Conservation (phyloP, 148 eudicot species). For the Persicaria maculosa region DNA sequence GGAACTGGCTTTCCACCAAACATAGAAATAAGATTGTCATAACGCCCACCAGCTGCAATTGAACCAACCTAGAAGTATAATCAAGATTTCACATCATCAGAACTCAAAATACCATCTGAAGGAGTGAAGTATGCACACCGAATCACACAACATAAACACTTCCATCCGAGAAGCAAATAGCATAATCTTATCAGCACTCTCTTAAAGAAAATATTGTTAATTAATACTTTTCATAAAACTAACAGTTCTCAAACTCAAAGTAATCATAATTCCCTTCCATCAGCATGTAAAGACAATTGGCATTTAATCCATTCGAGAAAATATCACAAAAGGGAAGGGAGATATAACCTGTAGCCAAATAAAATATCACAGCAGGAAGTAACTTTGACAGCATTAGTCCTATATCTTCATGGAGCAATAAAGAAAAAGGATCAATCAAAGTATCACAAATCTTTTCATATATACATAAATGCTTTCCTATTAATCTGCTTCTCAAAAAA, state of each 20-base stretch:
- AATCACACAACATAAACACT: neutral
- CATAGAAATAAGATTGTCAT: slow-evolving; percentile 90
- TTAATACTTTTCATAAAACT: neutral
- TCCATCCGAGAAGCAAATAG: neutral
- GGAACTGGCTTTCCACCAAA: slow-evolving; percentile 92
- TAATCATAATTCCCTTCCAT: neutral
- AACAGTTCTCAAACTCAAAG: neutral
- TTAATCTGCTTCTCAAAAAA: too few relatives aligned
- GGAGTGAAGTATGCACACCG: neutral
- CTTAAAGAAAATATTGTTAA: neutral
- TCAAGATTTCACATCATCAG: neutral
- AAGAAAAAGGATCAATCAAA: neutral
- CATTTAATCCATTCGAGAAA: neutral
- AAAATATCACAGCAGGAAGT: neutral
- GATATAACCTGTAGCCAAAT: neutral
- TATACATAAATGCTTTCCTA: too few relatives aligned
- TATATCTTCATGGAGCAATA: neutral
- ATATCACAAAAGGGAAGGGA: neutral
- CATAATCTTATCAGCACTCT: neutral
- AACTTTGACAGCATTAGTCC: neutral
- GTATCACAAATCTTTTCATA: neutral
- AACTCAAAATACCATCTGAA: neutral
- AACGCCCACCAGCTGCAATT: slow-evolving; percentile 98
- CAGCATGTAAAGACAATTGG: neutral
- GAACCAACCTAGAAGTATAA: slow-evolving; percentile 68